Evolutionary conservation across 495 filamentous ascomycete genomes (phyloP).

Genomic region (Endocarpon pusillum): DNA sequence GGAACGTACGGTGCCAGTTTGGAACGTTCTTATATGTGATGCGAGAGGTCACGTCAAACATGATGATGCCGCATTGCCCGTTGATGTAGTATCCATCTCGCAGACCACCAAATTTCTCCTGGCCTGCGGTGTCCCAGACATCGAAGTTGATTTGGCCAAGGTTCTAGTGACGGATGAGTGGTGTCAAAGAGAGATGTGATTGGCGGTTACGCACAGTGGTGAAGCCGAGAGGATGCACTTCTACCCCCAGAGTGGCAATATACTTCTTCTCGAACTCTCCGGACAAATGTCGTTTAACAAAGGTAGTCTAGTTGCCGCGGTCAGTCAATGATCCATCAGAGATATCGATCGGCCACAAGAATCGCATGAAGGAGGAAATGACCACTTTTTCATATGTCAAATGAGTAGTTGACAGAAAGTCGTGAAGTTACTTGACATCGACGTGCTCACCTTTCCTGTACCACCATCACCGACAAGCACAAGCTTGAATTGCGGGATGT

Average conservation of each 20-base stretch:
- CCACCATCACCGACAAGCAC: conserved; percentile 99
- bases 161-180: conserved; percentile 50
- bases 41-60: conserved; percentile 99
- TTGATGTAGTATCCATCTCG: conserved; percentile 99
- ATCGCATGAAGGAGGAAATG: not conserved
- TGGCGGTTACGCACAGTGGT: conserved; percentile 60
- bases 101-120: conserved; percentile 99
- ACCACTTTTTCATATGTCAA: no score
- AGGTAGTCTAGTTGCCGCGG: conserved; percentile 73
- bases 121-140: conserved; percentile 98
- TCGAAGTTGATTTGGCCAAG: conserved; percentile 94
- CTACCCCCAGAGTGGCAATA: conserved; percentile 97
- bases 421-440: no score
- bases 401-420: no score
- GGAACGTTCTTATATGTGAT: conserved; percentile 99
- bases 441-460: conserved; percentile 93
- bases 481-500: conserved; percentile 71
- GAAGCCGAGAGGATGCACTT: conserved; percentile 92
- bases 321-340: not conserved
- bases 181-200: conserved; percentile 7
- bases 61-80: conserved; percentile 99
- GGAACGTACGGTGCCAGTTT: conserved; percentile 96
- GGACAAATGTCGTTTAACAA: conserved; percentile 99
- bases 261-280: conserved; percentile 99
- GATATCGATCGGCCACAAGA: not conserved